Evolutionary conservation across 768 basidiomycete species (phyloP), one percentile per base, ranked within the genome.

Genomic region (Pisolithus tinctorius): DNA sequence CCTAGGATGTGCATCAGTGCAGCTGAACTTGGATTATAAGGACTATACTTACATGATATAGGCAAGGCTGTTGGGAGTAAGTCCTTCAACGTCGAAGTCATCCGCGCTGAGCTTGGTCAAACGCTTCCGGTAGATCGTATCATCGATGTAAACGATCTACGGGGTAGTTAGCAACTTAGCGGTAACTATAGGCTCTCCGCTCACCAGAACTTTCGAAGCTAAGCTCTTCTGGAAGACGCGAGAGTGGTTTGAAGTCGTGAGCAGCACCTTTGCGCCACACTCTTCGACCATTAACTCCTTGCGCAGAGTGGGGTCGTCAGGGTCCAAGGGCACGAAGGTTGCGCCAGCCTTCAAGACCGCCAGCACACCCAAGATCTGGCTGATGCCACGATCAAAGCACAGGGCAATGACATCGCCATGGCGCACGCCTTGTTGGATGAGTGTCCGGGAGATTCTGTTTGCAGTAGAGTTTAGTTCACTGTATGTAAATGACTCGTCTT

Each of bases 341-440:
- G 57, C 64, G 39, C 68, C 68, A 11, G 67, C 62, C 49, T 69
- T 69, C 49, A 69, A 59, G 37, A 69, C 63, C 1, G 67, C 64
- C 43, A 69, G 52, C 23, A 67, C 53, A 36, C 57, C 64, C 9
- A 69, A 44, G 14, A 65, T 56, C 23, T 65, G 64, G 46, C 53
- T 57, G 26, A 66, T 60, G 8, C 64, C 64, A 25, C 64, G 63
- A 6, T 65, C 65, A 41, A 65, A 64, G 49, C 64, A 65, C 16
- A 65, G 47, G 4, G 64, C 58, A 11, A 66, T 52, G 23, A 65
- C 51, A 48, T 63, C 65, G 29, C 65, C 64, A 2, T 42, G 50
- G 14, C 46, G 45, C 0, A 65, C 63, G 27, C 65, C 64, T 10
- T 64, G 53, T 42, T 58, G 65, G 17, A 58, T 54, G 43, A 65